Percentiles rank a stretch among this genome's conserved stretches.
Evolutionary conservation across 1,139 yeast species (phyloP).

Genomic region (Kazachstania sp.): DNA sequence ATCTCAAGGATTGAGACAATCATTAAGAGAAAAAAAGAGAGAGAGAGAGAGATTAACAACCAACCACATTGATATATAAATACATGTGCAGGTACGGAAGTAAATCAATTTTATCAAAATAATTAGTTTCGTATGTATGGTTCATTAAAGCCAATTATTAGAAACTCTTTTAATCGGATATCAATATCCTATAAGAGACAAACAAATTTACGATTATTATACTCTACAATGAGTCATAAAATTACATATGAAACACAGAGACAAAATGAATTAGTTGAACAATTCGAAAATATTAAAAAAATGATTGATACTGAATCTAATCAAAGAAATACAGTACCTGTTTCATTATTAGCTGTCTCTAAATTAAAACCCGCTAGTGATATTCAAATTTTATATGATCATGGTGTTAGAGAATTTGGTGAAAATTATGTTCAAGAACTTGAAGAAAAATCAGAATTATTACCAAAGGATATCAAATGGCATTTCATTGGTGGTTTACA

Average conservation of each 20-base stretch:
- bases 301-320: conserved; percentile 11
- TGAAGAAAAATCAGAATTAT: conserved; percentile 53
- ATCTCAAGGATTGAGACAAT: no score
- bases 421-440: conserved; percentile 97
- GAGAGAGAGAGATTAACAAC: no score
- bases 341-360: conserved; percentile 66
- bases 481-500: conserved; percentile 94
- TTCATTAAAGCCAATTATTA: no score
- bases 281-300: conserved; percentile 17
- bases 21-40: no score
- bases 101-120: no score
- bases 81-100: no score
- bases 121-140: no score
- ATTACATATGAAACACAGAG: conserved; percentile 15
- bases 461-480: conserved; percentile 89
- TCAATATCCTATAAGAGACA: no score
- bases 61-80: no score
- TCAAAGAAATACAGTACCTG: conserved; percentile 15
- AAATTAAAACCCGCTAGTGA: conserved; percentile 85
- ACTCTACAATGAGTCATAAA: conserved; percentile 2
- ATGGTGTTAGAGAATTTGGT: conserved; percentile 88
- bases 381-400: conserved; percentile 64
- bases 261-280: conserved; percentile 14
- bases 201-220: not conserved
- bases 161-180: no score